Evolutionary conservation across 1,139 yeast species (phyloP), one percentile per base, ranked within the genome.

Genomic region (Magnusiomyces suaveolens): DNA sequence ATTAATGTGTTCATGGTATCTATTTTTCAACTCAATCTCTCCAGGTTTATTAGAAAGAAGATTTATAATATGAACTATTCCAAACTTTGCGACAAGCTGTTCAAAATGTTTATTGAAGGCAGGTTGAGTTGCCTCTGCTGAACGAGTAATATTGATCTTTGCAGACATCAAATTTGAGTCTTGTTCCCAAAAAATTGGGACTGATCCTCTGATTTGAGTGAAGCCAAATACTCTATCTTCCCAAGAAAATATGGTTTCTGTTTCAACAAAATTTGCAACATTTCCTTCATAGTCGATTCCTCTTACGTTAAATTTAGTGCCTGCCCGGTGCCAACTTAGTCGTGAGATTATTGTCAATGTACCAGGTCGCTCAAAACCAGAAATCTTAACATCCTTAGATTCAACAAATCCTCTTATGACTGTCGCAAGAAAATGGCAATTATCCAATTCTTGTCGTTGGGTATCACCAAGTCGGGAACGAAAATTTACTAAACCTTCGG

Each of bases 151-250:
- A 43, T 87, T 85, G 52, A 92, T 87, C 67, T 90, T 92, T 20
- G 92, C 85, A 50, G 82, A 66, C n/a, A 83, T 72, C 55, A 83
- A 71, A 14, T 87, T 84, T 1, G 95, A 82, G 64, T 90, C 97
- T 68, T 94, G 99, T 67, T 94, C 98, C 98, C 98, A 94, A 66
- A 94, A 94, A 1, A 94, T 77, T 0, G 99, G 98, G 2, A 92
- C 92, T 18, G 96, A 86, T 1, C 99, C 99, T 67, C 99, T 76
- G 18, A 92, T 80, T 68, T 90, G 96, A 1, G 86, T 81, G 67
- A 83, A 90, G 1, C 97, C 82, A 66, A 81, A 88, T 54, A 78
- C 75, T 39, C 83, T 75, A 14, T 74, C 72, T 1, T 80, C 78
- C 54, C 76, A 73, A 66, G 78, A 81, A 62, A 82, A 69, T 39